A percentile compares a stretch with the other conserved stretches of the same genome.
These are phyloP conservation scores for Hansenula sp. DNA, from an alignment of 1,139 yeast genomes.

Conservation along the genomic window DNA sequence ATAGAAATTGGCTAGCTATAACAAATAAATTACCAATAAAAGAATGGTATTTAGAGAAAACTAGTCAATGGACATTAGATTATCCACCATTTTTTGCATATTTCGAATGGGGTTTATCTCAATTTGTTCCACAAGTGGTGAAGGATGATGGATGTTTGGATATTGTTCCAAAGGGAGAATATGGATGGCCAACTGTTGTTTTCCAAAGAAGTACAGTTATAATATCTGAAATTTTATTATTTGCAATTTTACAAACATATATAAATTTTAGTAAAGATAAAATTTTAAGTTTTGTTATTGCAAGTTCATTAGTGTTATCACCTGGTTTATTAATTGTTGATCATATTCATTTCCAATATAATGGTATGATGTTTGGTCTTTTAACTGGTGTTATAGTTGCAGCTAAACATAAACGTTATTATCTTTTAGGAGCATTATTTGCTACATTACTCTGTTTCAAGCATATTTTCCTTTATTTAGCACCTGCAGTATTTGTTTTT, in stretches of 20 bases:
- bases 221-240: conserved; percentile 67
- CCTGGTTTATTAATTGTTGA: conserved; percentile 89
- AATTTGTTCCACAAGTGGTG: conserved; percentile 63
- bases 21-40: conserved; percentile 72
- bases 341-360: conserved; percentile 92
- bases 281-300: conserved; percentile 60
- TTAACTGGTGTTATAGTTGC: conserved; percentile 68
- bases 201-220: conserved; percentile 85
- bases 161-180: conserved; percentile 58
- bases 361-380: conserved; percentile 88
- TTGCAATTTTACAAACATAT: conserved; percentile 67
- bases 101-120: conserved; percentile 78
- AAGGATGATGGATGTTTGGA: conserved; percentile 74
- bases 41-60: conserved; percentile 80
- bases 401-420: conserved; percentile 54
- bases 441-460: conserved; percentile 82
- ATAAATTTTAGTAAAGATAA: conserved; percentile 48
- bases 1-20: conserved; percentile 93
- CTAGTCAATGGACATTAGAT: conserved; percentile 93
- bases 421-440: conserved; percentile 70
- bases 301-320: conserved; percentile 76
- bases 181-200: conserved; percentile 72
- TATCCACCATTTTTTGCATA: conserved; percentile 98
- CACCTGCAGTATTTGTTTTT: conserved; percentile 89
- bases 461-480: conserved; percentile 87